Conservation (phyloP, 108 stramenopile genomes). For the Parietichytrium sp. region DNA sequence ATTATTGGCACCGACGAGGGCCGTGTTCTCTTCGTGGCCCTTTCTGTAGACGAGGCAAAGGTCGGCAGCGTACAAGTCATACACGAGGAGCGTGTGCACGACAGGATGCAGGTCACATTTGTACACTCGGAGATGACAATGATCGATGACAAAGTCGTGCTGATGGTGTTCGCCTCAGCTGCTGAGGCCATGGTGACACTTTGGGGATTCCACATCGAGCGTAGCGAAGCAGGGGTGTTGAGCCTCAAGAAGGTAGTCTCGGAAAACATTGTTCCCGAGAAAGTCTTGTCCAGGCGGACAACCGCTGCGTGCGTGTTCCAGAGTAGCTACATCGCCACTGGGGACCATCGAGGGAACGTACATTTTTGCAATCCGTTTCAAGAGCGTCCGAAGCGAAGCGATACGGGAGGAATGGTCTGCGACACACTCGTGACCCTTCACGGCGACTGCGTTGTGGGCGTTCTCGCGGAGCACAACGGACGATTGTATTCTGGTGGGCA, state of each 20-base stretch:
- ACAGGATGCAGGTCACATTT: too few species aligned
- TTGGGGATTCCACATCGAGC: too few species aligned
- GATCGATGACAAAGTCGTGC: too few species aligned
- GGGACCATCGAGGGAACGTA: not conserved
- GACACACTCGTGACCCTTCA: not conserved
- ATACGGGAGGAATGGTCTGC: not conserved
- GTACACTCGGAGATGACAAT: too few species aligned
- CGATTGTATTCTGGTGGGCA: not conserved
- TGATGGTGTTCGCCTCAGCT: too few species aligned
- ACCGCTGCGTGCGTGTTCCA: not conserved
- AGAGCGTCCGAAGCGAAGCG: too few species aligned
- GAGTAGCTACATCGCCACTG: not conserved
- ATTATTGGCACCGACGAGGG: not conserved
- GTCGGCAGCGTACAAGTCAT: too few species aligned
- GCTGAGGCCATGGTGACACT: too few species aligned
- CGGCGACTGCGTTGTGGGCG: not conserved
- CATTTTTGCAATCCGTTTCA: not conserved
- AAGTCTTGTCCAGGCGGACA: not conserved
- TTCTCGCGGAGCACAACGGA: not conserved
- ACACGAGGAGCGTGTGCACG: too few species aligned
- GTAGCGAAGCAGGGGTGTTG: too few species aligned
- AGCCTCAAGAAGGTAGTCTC: not conserved
- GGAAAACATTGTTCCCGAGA: not conserved
- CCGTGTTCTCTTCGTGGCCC: not conserved
- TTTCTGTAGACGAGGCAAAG: too few species aligned